These are phyloP conservation scores for Aspergillus pseudoglaucus DNA, from an alignment of 2,329 filamentous ascomycete genomes.

Conservation along the genomic window DNA sequence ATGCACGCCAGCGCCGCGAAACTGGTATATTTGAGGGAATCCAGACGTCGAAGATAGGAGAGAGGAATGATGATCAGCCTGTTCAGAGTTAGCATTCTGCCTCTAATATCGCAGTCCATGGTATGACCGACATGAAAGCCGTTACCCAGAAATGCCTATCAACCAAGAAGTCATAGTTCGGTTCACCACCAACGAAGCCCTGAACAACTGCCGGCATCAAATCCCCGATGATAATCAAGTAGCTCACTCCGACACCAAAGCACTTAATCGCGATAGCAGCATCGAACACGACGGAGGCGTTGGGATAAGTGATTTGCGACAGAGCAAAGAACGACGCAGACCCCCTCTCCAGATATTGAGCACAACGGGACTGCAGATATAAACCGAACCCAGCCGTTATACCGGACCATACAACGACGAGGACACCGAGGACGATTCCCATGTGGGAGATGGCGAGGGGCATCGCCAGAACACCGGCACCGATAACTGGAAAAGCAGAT, in stretches of 20 bases:
- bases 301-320: constrained; percentile 93
- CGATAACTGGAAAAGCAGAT: constrained; percentile 60
- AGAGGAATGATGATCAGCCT: constrained; percentile 89
- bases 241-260: constrained; percentile 94
- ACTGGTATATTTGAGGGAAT: constrained; percentile 96
- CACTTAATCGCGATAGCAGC: constrained; percentile 95
- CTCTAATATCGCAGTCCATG: not conserved
- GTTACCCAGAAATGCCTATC: constrained; percentile 98
- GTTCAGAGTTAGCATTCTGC: constrained; percentile 10
- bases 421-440: constrained; percentile 76
- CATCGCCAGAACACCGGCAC: constrained; percentile 90
- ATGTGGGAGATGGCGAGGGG: constrained; percentile 93
- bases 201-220: constrained; percentile 90
- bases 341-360: constrained; percentile 85
- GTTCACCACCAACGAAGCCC: constrained; percentile 64
- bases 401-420: constrained; percentile 88
- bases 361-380: constrained; percentile 89
- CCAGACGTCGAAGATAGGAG: constrained; percentile 81
- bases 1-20: constrained; percentile 87
- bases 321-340: constrained; percentile 91
- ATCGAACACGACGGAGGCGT: constrained; percentile 91
- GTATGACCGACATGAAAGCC: constrained; percentile 67
- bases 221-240: constrained; percentile 97
- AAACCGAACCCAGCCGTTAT: constrained; percentile 84
- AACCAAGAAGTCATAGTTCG: constrained; percentile 65